Evolutionary conservation across 192 early-diverging fungal species (phyloP).

Genomic region (Podila clonocystis): DNA sequence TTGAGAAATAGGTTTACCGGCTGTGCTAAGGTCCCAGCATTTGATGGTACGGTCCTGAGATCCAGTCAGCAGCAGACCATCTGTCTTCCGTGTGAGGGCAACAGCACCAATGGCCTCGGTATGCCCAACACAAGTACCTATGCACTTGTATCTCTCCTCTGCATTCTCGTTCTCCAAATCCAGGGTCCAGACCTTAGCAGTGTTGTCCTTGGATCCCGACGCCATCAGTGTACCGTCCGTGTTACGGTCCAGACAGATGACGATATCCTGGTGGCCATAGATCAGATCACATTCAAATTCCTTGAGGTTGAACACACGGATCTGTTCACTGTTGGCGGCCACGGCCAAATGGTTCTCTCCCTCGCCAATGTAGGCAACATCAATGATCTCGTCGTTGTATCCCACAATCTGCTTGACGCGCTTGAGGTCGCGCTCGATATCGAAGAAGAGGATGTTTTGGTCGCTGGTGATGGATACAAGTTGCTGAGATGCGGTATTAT

Average conservation of each 20-base stretch:
- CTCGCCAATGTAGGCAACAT: constrained; percentile 80
- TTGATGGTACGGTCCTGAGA: constrained; percentile 97
- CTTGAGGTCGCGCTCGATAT: constrained; percentile 59
- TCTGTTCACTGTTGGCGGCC: constrained; percentile 92
- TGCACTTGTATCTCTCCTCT: constrained; percentile 66
- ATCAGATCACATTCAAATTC: constrained; percentile 85
- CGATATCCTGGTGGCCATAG: constrained; percentile 90
- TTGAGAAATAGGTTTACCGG: constrained; percentile 27
- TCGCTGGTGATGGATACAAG: constrained; percentile 87
- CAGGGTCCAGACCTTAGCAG: constrained; percentile 82
- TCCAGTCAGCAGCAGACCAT: constrained; percentile 82
- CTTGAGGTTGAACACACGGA: constrained; percentile 86
- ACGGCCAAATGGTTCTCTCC: constrained; percentile 83
- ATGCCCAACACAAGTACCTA: constrained; percentile 88
- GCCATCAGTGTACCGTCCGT: constrained; percentile 76
- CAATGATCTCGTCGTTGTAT: constrained; percentile 96
- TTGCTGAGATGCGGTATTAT: constrained; percentile 57
- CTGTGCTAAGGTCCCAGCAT: constrained; percentile 83
- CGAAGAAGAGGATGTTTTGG: constrained; percentile 90
- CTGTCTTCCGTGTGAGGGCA: constrained; percentile 73
- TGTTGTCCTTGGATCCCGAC: constrained; percentile 94
- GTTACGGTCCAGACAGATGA: constrained; percentile 82
- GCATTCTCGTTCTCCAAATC: constrained; percentile 66
- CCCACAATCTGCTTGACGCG: constrained; percentile 89
- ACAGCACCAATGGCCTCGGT: constrained; percentile 94